Conservation (phyloP, 176 grass and related monocot genomes). For the Musa beccarii region DNA sequence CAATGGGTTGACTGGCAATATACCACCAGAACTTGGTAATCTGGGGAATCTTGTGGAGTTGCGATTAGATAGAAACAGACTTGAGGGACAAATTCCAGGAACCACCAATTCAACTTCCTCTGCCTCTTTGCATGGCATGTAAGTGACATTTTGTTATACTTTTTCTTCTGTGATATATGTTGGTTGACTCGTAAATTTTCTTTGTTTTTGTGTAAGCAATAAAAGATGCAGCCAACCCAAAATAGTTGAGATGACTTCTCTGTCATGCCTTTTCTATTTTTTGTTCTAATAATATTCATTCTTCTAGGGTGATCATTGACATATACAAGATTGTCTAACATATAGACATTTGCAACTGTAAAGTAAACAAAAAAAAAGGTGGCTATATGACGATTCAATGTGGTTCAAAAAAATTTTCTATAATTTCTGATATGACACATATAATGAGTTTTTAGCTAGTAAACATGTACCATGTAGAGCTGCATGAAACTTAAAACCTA, state of each 20-base stretch:
- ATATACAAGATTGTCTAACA: too few species aligned
- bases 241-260: too few species aligned
- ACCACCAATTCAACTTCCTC: conserved; percentile 37
- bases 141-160: conserved; percentile 15
- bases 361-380: too few species aligned
- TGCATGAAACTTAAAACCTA: too few species aligned
- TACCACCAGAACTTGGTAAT: conserved; percentile 62
- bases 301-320: too few species aligned
- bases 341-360: too few species aligned
- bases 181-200: background rate
- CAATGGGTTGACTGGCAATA: conserved; percentile 69
- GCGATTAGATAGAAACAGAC: conserved; percentile 75
- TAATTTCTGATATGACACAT: too few species aligned
- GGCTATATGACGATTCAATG: too few species aligned
- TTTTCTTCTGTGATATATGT: background rate
- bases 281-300: background rate
- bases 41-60: conserved; percentile 71
- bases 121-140: conserved; percentile 44
- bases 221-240: background rate
- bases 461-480: too few species aligned
- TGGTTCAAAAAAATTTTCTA: too few species aligned
- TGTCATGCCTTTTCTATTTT: background rate
- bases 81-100: conserved; percentile 65
- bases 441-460: too few species aligned
- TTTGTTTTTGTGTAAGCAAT: background rate